Evolutionary conservation across 78 protist species (phyloP), one percentile per base, ranked within the genome.

Genomic region (Neovahlkampfia damariscottae): DNA sequence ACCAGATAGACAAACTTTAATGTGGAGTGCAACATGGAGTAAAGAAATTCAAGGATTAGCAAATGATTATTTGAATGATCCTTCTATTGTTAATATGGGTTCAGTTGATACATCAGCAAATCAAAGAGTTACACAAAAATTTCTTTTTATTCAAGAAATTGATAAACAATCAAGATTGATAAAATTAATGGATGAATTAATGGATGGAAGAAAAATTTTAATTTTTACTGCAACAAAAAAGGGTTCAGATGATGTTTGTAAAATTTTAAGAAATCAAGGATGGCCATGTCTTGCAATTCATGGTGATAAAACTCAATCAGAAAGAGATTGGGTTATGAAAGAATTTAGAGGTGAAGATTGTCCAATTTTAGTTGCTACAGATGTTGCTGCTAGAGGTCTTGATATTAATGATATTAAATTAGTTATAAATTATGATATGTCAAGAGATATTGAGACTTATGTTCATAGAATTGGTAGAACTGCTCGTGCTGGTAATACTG

Each of bases 11-110:
- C 99, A 98, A 88, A 95, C 97, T n/a, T 88, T 95, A 9, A 90
- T 98, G 97, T 98, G 84, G 84, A 83, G 93, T 19, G 99, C 99
- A 36, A 98, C 99, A 2, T 98, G 98, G 96, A 99, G 99, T 19
- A 82, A 77, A 69, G 96, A 84, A 70, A 94, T 98, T 35, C 96
- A 88, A 73, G 5, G 8, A 41, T 82, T 91, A 5, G 97, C 97
- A 0, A 10, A 29, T 40, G 78, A 81, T 62, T 94, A 89, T 85
- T 32, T 93, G 74, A 36, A 82, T 8, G 78, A 82, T 67, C 28
- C 86, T 41, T 68, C 85, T 36, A 81, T 73, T 78, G 70, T 86
- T 70, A 88, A 89, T 67, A 84, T 92, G 29, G 93, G 94, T 34
- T 58, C n/a, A 5, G 29, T 36, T n/a, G 97, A 87, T 27, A 81